These are phyloP conservation scores for Boletus eberwhitei DNA, from an alignment of 768 basidiomycete species.

Conservation along the genomic window DNA sequence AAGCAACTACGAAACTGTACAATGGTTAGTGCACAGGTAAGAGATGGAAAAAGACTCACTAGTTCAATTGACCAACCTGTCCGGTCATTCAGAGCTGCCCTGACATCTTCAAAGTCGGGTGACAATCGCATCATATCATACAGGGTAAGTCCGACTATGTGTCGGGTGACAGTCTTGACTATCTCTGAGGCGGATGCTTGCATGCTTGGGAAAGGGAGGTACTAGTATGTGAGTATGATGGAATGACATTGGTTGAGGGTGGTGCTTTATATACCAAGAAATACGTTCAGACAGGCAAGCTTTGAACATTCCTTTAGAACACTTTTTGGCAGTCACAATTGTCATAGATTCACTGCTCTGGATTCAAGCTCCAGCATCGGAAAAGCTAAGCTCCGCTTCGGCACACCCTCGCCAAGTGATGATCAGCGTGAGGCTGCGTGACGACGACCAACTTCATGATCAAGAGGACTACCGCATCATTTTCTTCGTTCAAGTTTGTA, in stretches of 20 bases:
- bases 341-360: too few relatives aligned
- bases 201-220: constrained; percentile 8
- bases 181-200: background rate
- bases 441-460: too few relatives aligned
- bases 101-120: constrained; percentile 24
- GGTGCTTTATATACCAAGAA: too few relatives aligned
- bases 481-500: too few relatives aligned
- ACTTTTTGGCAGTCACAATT: too few relatives aligned
- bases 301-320: too few relatives aligned
- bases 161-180: background rate
- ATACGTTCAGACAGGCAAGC: too few relatives aligned
- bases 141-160: constrained; percentile 9
- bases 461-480: too few relatives aligned
- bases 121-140: constrained; percentile 19
- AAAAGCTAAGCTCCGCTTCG: too few relatives aligned
- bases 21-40: background rate
- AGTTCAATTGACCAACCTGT: constrained; percentile 23
- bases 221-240: background rate
- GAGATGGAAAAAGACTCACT: constrained; percentile 3
- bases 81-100: constrained; percentile 10
- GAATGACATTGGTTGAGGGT: background rate
- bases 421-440: too few relatives aligned
- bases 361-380: too few relatives aligned
- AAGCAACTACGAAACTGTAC: constrained; percentile 9
- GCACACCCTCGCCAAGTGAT: too few relatives aligned